These are phyloP conservation scores for Aspergillus pseudotamarii DNA, from an alignment of 2,329 filamentous ascomycete species.

Conservation along the genomic window DNA sequence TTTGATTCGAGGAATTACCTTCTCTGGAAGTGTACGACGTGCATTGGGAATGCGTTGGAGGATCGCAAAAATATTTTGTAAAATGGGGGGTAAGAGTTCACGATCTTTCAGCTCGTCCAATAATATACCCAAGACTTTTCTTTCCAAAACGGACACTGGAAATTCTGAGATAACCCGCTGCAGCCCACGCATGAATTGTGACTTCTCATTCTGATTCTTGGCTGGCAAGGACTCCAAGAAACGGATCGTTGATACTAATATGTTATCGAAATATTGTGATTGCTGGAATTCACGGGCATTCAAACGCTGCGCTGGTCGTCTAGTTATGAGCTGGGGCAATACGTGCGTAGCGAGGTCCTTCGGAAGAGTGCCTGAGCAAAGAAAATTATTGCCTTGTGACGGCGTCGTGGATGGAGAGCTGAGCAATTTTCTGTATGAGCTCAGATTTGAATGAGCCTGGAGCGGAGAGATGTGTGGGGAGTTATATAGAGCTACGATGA, in stretches of 20 bases:
- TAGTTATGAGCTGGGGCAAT: constrained; percentile 81
- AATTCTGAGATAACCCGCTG: constrained; percentile 88
- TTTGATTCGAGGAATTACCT: constrained; percentile 79
- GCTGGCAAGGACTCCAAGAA: constrained; percentile 90
- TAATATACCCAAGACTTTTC: constrained; percentile 85
- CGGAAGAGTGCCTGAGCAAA: constrained; percentile 77
- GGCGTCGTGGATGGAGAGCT: constrained; percentile 77
- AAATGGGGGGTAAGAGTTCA: constrained; percentile 78
- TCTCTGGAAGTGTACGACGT: constrained; percentile 78
- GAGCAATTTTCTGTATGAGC: constrained; percentile 83
- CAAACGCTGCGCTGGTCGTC: constrained; percentile 83
- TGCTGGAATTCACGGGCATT: constrained; percentile 91
- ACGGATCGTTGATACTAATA: constrained; percentile 91
- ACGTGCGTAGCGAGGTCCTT: constrained; percentile 75
- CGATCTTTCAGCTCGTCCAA: constrained; percentile 93
- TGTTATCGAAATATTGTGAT: constrained; percentile 95
- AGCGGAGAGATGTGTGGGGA: constrained; percentile 88
- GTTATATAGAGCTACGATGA: constrained; percentile 90
- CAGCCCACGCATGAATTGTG: constrained; percentile 86
- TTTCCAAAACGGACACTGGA: constrained; percentile 89
- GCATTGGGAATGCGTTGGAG: constrained; percentile 76
- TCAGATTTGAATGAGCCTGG: constrained; percentile 76
- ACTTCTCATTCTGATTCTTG: constrained; percentile 89
- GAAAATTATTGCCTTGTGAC: constrained; percentile 78
- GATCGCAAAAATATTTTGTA: constrained; percentile 93